Evolutionary conservation across 345 rosid genomes (phyloP).

Genomic region (Laguncularia racemosa): DNA sequence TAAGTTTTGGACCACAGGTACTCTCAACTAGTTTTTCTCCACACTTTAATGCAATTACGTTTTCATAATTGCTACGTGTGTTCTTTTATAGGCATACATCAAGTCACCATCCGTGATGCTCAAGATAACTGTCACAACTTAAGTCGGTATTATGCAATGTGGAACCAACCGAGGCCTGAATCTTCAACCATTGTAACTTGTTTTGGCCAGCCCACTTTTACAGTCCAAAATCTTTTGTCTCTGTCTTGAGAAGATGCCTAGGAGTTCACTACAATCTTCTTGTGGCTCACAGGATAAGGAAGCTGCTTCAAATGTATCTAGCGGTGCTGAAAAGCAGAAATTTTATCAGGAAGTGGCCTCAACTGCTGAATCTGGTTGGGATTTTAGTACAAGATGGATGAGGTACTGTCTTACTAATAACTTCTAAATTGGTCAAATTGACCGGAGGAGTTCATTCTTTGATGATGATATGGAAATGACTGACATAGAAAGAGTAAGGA

Average conservation of each 20-base stretch:
- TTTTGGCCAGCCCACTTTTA: not conserved
- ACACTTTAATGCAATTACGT: not conserved
- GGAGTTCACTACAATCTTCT: not conserved
- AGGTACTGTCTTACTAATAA: conserved; percentile 39
- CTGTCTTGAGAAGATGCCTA: not conserved
- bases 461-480: too few species aligned
- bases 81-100: conserved; percentile 48
- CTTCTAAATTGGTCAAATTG: too few species aligned
- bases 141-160: conserved; percentile 81
- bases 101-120: conserved; percentile 44
- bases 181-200: conserved; percentile 40
- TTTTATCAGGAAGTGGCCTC: conserved; percentile 75
- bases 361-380: conserved; percentile 90
- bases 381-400: conserved; percentile 96
- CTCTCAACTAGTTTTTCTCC: not conserved
- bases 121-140: conserved; percentile 37
- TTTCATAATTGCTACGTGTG: not conserved
- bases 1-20: conserved; percentile 78
- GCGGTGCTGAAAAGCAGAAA: conserved; percentile 38
- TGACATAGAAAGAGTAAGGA: too few species aligned
- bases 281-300: conserved; percentile 45
- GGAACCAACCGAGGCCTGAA: conserved; percentile 93
- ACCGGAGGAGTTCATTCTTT: too few species aligned
- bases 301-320: conserved; percentile 40
- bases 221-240: not conserved